phyloP scores from a whole-genome alignment of 2,329 filamentous ascomycete species.

The Epichloe sibirici region DNA sequence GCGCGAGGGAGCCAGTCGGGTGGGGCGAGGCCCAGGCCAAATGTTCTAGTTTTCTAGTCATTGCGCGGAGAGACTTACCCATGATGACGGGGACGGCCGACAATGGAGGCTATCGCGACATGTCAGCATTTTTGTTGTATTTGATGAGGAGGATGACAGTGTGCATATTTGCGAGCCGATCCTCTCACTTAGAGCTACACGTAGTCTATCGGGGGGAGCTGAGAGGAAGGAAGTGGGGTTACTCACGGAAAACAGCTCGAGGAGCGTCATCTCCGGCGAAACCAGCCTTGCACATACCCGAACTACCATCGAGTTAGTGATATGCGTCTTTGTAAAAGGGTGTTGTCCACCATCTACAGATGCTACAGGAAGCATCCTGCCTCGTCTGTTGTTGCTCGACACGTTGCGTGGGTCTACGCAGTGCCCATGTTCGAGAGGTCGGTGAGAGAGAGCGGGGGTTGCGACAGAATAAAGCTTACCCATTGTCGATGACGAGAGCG shows the following conservation, averaged over 20 bases:
- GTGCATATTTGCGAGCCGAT: conserved; percentile 1
- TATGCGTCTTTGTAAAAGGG: conserved; percentile 1
- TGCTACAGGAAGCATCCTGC: background rate
- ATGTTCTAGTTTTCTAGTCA: background rate
- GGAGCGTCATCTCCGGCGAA: conserved; percentile 99
- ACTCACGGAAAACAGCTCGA: conserved; percentile 99
- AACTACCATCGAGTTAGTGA: conserved; percentile 51
- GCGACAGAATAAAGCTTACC: conserved; percentile 55
- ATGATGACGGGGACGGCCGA: conserved; percentile 99
- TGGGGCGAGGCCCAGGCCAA: background rate
- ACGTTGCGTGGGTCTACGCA: conserved; percentile 5
- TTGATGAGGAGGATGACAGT: background rate
- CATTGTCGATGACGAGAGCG: conserved; percentile 99
- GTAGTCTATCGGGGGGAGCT: conserved; percentile 3
- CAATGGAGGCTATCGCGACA: conserved; percentile 70
- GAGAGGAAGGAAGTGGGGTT: conserved; percentile 22
- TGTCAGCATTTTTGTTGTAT: conserved; percentile 22
- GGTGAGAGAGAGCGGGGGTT: conserved; percentile 23
- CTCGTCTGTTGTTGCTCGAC: background rate
- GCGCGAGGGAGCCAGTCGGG: background rate
- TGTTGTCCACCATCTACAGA: background rate
- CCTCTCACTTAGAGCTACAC: conserved; percentile 6
- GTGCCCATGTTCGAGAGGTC: conserved; percentile 15
- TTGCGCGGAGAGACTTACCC: conserved; percentile 56
- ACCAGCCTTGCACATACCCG: conserved; percentile 99